These are phyloP conservation scores for Ilyonectria destructans DNA, from an alignment of 2,329 filamentous ascomycete species.

Conservation along the genomic window DNA sequence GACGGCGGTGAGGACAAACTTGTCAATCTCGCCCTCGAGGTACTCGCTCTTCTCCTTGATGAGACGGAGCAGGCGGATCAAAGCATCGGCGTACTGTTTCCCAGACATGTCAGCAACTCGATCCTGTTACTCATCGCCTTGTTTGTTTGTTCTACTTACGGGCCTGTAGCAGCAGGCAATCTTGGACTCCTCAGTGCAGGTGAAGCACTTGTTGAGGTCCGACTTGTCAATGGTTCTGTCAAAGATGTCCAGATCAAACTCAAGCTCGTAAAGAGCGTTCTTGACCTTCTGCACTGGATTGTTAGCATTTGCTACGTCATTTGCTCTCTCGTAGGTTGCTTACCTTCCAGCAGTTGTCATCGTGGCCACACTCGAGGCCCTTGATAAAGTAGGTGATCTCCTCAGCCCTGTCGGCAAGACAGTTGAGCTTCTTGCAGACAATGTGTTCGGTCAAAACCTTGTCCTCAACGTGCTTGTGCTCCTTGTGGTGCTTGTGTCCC, in stretches of 20 bases:
- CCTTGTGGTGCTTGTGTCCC: not conserved
- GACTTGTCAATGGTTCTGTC: conserved; percentile 49
- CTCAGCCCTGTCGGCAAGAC: conserved; percentile 45
- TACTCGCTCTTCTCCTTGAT: conserved; percentile 46
- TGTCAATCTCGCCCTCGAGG: conserved; percentile 49
- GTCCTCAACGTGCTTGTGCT: conserved; percentile 18
- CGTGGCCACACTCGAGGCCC: conserved; percentile 38
- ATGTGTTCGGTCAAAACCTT: conserved; percentile 40
- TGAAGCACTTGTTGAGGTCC: conserved; percentile 46
- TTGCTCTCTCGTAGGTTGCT: not conserved
- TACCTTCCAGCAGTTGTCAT: conserved; percentile 47
- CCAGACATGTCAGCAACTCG: not conserved
- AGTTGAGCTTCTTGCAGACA: conserved; percentile 45
- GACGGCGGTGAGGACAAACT: conserved; percentile 49
- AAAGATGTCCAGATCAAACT: conserved; percentile 48
- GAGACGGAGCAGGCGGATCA: conserved; percentile 47
- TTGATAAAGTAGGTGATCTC: conserved; percentile 42
- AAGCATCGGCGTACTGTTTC: conserved; percentile 49
- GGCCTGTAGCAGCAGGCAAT: conserved; percentile 49
- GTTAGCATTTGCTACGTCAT: conserved; percentile 29
- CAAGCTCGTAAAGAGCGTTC: conserved; percentile 47
- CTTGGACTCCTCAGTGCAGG: conserved; percentile 43
- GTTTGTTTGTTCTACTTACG: conserved; percentile 31
- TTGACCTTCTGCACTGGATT: conserved; percentile 36
- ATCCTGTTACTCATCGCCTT: not conserved